Conservation (phyloP, 495 filamentous ascomycete species). For the Neurospora pannonica region DNA sequence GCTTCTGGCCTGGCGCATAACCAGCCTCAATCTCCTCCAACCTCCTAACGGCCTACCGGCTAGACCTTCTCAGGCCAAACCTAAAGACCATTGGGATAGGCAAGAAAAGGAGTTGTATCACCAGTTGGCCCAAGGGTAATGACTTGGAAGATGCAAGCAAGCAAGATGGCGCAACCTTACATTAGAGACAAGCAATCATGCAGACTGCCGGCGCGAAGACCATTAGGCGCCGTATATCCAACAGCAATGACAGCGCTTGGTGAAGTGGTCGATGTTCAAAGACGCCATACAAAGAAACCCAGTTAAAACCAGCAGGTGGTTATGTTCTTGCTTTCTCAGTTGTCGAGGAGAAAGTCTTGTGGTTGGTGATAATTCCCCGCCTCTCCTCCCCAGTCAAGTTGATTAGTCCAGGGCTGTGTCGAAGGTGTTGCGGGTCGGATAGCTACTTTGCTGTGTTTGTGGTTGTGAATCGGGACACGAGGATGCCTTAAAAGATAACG, state of each 20-base stretch:
- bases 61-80: not conserved
- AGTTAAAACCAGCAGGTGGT: not conserved
- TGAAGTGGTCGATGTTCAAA: not conserved
- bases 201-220: conserved; percentile 3
- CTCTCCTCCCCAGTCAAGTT: not conserved
- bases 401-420: not conserved
- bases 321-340: not conserved
- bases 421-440: not conserved
- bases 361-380: not conserved
- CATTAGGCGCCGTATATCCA: conserved; percentile 3
- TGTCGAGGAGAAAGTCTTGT: not conserved
- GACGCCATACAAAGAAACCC: not conserved
- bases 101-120: not conserved
- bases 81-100: not conserved
- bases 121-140: not conserved
- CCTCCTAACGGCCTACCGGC: not conserved
- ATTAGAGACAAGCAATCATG: conserved; percentile 5
- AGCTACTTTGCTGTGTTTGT: not conserved
- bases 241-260: not conserved
- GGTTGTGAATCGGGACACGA: not conserved
- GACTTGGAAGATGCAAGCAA: not conserved
- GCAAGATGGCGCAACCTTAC: not conserved
- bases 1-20: not conserved
- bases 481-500: not conserved
- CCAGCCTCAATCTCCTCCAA: not conserved